These are phyloP conservation scores for Coccomyxa subellipsoidea DNA, from an alignment of 163 green algal genomes.

Conservation along the genomic window DNA sequence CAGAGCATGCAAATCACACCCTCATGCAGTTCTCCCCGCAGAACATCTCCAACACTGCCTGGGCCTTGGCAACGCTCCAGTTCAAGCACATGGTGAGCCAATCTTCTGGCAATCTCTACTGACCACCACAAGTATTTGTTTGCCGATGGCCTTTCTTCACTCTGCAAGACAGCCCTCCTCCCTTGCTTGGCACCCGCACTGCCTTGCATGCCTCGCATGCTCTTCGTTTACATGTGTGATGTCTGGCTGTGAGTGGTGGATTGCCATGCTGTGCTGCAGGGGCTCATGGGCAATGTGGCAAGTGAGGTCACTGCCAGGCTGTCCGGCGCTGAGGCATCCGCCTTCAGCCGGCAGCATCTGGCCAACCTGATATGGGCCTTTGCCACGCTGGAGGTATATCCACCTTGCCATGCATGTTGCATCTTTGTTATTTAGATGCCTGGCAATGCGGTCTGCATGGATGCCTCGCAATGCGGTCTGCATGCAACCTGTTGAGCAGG, in stretches of 20 bases:
- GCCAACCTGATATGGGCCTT: constrained; percentile 41
- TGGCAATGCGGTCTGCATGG: too few relatives aligned
- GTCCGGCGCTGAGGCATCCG: constrained; percentile 2
- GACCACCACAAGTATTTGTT: too few relatives aligned
- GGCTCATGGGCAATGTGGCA: constrained; percentile 9
- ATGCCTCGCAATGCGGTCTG: too few relatives aligned
- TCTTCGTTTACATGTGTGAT: too few relatives aligned
- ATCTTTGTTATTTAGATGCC: background rate
- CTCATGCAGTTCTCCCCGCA: constrained; percentile 39
- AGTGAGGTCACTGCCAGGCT: constrained; percentile 28
- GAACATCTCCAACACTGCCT: constrained; percentile 48
- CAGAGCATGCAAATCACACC: constrained; percentile 12
- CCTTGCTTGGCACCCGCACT: too few relatives aligned
- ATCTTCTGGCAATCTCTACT: too few relatives aligned
- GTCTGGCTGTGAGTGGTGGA: too few relatives aligned
- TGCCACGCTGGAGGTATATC: constrained; percentile 33
- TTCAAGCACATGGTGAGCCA: constrained; percentile 13
- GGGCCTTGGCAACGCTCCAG: constrained; percentile 47
- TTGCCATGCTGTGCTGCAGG: constrained; percentile 22
- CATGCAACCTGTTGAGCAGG: too few relatives aligned
- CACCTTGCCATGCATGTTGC: background rate
- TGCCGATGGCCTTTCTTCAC: too few relatives aligned
- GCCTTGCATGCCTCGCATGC: too few relatives aligned
- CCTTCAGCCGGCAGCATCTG: constrained; percentile 45
- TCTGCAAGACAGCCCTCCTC: too few relatives aligned